Evolutionary conservation across 176 grass and related monocot species (phyloP).

Genomic region (Phoenix dactylifera): DNA sequence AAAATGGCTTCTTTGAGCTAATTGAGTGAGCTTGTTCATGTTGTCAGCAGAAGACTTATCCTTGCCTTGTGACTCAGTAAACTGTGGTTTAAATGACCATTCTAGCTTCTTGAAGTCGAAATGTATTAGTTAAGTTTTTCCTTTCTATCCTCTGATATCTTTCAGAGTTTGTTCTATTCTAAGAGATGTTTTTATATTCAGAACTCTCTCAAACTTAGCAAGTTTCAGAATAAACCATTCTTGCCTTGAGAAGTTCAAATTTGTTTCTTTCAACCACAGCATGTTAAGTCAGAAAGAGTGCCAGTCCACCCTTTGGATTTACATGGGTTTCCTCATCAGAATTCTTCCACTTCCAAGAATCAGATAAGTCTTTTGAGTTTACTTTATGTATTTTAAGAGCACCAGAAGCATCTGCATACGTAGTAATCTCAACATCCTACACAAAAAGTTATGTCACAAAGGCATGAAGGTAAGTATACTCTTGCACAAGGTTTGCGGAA

Average conservation of each 20-base stretch:
- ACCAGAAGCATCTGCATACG: slow-evolving; percentile 9
- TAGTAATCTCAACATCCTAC: slow-evolving; percentile 3
- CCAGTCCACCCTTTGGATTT: neutral
- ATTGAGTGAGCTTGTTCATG: neutral
- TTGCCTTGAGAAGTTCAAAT: no score
- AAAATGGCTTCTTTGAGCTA: slow-evolving; percentile 6
- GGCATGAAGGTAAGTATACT: no score
- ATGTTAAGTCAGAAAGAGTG: neutral
- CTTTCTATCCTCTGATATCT: no score
- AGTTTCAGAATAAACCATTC: no score
- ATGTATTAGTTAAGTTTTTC: no score
- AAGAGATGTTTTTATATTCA: no score
- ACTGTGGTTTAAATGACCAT: no score
- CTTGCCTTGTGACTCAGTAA: neutral
- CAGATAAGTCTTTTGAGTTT: slow-evolving; percentile 7
- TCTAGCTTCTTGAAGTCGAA: no score
- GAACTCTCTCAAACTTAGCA: no score
- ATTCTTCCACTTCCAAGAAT: slow-evolving; percentile 15
- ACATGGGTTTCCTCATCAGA: neutral
- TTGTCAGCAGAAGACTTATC: neutral
- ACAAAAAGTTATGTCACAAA: neutral
- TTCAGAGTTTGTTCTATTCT: no score
- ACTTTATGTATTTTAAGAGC: slow-evolving; percentile 6
- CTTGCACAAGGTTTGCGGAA: no score
- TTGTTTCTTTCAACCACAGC: no score